Evolutionary conservation across 1,139 yeast genomes (phyloP), one percentile per base, ranked within the genome.

Genomic region (Hansenula anomala): DNA sequence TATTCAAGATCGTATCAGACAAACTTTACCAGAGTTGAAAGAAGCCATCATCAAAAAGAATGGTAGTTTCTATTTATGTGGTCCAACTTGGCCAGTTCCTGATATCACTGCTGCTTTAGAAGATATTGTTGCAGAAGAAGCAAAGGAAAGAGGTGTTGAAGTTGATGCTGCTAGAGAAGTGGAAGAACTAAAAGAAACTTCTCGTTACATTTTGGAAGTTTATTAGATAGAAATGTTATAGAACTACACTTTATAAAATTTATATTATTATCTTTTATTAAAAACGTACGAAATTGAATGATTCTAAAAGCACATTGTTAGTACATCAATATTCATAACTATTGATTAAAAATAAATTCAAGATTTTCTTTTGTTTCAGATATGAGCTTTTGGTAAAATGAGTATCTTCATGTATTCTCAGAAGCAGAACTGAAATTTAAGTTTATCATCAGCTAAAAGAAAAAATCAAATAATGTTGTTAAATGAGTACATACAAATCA

Each of bases 41-140:
- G 85, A 78, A 40, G 94, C 96, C 27, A 78, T 90, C 61, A 83
- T 83, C 35, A 67, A 69, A 44, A 75, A 89, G 65, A 69, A 82
- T 40, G 98, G 97, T 42, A 81, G 89, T 19, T 90, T 92, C 76
- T 92, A 92, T 67, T 74, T 92, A 59, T 92, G 98, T 79, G 98
- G 98, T 48, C 97, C 97, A 33, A 92, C 97, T 2, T 92, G 98
- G 98, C 98, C 98, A 23, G 97, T 92, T 54, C 97, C 97, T 15
- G 97, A 90, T 62, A 86, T 92, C 54, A 87, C 96, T 43, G 87
- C 84, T 36, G 95, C 96, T 53, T 71, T 92, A 51, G 86, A 84
- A 57, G 96, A 87, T 51, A 85, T 92, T 54, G 73, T 89, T 38
- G 61, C 63, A 17, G 75, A 77, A 39, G 96, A 87, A 47, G 95